Evolutionary conservation across 176 grass and related monocot species (phyloP).

Genomic region (Saccharum spontaneum): DNA sequence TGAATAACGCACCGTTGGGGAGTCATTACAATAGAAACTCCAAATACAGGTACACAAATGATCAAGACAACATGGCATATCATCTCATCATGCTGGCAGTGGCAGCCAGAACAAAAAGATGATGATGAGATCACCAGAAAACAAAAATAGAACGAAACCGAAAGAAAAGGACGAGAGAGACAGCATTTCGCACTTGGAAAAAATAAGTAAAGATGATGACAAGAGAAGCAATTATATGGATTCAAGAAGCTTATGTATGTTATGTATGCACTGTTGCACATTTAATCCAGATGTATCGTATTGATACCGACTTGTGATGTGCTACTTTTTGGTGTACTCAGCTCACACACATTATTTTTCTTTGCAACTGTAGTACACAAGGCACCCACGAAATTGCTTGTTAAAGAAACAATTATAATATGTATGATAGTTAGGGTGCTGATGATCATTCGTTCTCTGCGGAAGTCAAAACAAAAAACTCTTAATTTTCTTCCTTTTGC

Average conservation of each 20-base stretch:
- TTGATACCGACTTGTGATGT: constrained; percentile 46
- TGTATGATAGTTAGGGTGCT: constrained; percentile 4
- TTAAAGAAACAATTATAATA: constrained; percentile 19
- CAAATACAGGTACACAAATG: constrained; percentile 28
- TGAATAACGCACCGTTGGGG: background rate
- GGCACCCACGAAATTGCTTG: background rate
- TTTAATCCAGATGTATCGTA: constrained; percentile 24
- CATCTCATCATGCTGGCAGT: constrained; percentile 34
- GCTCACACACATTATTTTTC: background rate
- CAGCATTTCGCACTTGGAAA: constrained; percentile 54
- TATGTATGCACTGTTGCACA: constrained; percentile 12
- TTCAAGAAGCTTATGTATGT: constrained; percentile 27
- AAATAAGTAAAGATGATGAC: constrained; percentile 40
- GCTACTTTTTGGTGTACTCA: constrained; percentile 33
- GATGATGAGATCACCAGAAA: constrained; percentile 39
- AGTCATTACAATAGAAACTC: background rate
- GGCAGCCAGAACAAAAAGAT: constrained; percentile 29
- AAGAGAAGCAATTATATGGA: constrained; percentile 31
- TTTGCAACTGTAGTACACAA: constrained; percentile 28
- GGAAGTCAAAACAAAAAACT: constrained; percentile 44
- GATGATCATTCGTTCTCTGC: constrained; percentile 19
- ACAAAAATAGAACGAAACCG: constrained; percentile 45
- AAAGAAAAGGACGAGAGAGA: constrained; percentile 45
- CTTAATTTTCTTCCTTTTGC: background rate
- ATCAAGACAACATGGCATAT: constrained; percentile 28